Base-by-base conservation (phyloP, 352 stramenopile genomes). In the Phytopythium sindhum region DNA sequence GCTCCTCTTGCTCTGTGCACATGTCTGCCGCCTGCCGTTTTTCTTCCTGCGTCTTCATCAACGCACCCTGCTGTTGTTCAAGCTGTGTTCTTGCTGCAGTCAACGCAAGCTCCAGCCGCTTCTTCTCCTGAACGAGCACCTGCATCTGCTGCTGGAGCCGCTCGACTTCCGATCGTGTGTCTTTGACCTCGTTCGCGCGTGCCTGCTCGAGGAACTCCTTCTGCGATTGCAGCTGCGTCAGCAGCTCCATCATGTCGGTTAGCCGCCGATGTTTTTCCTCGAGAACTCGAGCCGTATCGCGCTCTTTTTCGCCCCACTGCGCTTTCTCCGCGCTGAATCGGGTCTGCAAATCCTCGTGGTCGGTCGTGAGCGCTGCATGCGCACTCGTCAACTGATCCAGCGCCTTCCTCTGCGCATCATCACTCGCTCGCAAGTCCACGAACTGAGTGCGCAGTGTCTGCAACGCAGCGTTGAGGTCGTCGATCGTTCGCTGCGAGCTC, bases 241-340 rank as follows among this genome's bases (percentile, higher is more conserved):
- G 64, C 69, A 89, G 75, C 2, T 75, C 74, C 59, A 92, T 72
- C 81, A 90, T 90, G 50, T 90, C 81, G 26, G 81, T 71, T 19
- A 88, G 74, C 4, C 75, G 72, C 23, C 62, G 61, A 0, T 68
- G 80, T 51, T 88, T 90, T 8, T 88, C 81, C 35, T 84, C 74
- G 11, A 88, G 57, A 11, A 66, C 52, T 2, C 45, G 57, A 3
- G 66, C 63, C 26, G 70, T 57, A 54, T 74, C 66, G 24, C 68
- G 60, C 26, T 83, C 73, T 1, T 50, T 79, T 2, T 77, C 70
- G 23, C 57, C 54, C 44, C 68, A 75, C 39, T 75, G 73, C 2
- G 60, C 53, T 45, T 80, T 67, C 21, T 89, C 79, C 0, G 31
- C 33, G n/a, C 67, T 54, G 24, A 62, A 65, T 14, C 67, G 61